These are phyloP conservation scores for Hypoxylon rubiginosum DNA, from an alignment of 2,329 filamentous ascomycete genomes.

Conservation along the genomic window DNA sequence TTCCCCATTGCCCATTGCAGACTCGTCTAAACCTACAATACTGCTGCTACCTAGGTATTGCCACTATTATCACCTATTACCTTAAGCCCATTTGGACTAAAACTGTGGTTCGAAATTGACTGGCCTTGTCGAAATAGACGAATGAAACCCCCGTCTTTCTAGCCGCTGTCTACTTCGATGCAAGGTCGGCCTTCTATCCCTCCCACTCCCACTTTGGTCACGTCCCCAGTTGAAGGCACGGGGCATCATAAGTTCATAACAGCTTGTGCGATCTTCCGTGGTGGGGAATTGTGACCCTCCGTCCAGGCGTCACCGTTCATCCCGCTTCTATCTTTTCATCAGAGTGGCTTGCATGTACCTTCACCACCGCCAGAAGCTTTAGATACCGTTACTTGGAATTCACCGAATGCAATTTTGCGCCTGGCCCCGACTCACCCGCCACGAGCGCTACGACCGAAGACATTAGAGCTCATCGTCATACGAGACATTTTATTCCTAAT, in stretches of 20 bases:
- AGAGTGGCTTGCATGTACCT: constrained; percentile 44
- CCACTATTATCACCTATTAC: constrained; percentile 29
- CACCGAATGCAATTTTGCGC: constrained; percentile 48
- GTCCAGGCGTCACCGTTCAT: constrained; percentile 54
- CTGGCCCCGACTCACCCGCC: constrained; percentile 48
- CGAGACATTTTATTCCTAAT: constrained; percentile 60
- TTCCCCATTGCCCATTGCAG: constrained; percentile 21
- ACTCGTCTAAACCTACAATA: constrained; percentile 14
- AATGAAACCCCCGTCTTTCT: constrained; percentile 58
- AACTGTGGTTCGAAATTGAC: constrained; percentile 48
- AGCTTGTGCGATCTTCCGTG: constrained; percentile 57
- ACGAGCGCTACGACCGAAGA: constrained; percentile 52
- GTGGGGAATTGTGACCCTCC: constrained; percentile 56
- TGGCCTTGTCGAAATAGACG: constrained; percentile 49
- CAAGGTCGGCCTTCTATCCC: constrained; percentile 56
- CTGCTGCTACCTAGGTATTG: constrained; percentile 11
- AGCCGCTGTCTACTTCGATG: constrained; percentile 57
- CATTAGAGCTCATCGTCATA: constrained; percentile 54
- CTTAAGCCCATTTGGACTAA: constrained; percentile 38
- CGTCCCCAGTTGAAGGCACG: constrained; percentile 53
- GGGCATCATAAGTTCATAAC: constrained; percentile 52
- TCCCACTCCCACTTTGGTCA: constrained; percentile 49
- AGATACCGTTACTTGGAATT: constrained; percentile 43
- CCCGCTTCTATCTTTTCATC: constrained; percentile 48
- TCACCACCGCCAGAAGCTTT: constrained; percentile 47